These are phyloP conservation scores for Calonectria fujianensis DNA, from an alignment of 2,329 filamentous ascomycete species.

Conservation along the genomic window DNA sequence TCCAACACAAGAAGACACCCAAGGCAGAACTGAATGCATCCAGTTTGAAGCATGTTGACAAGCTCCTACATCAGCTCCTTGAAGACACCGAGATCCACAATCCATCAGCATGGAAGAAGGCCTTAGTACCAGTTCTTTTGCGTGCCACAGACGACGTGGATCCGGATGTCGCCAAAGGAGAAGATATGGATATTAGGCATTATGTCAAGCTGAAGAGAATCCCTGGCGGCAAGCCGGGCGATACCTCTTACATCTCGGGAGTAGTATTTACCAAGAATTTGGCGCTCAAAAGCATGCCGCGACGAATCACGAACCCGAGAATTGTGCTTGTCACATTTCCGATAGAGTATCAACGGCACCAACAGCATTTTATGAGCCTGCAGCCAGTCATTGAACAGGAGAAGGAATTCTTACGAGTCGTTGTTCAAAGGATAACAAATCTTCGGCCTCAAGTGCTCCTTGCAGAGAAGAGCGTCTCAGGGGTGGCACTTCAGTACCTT, in stretches of 20 bases:
- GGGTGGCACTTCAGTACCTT: conserved; percentile 90
- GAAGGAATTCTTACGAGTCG: conserved; percentile 91
- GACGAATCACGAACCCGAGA: conserved; percentile 87
- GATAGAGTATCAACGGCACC: conserved; percentile 94
- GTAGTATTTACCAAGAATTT: conserved; percentile 98
- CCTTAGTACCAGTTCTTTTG: conserved; percentile 91
- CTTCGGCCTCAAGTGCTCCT: conserved; percentile 89
- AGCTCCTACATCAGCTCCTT: conserved; percentile 88
- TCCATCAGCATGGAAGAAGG: conserved; percentile 88
- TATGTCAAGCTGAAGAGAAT: conserved; percentile 99
- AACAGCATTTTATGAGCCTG: conserved; percentile 95
- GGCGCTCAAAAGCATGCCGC: conserved; percentile 95
- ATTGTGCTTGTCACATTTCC: conserved; percentile 96
- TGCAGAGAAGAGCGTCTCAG: conserved; percentile 95
- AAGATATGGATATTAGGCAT: conserved; percentile 97
- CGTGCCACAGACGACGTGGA: conserved; percentile 96
- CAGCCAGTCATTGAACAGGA: conserved; percentile 98
- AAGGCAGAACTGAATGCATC: conserved; percentile 90
- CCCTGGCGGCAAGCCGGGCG: conserved; percentile 89
- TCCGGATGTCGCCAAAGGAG: conserved; percentile 90
- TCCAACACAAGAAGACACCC: conserved; percentile 83
- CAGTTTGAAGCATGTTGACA: conserved; percentile 91
- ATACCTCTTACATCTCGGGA: conserved; percentile 97
- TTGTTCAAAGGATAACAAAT: conserved; percentile 93
- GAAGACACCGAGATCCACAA: conserved; percentile 85